phyloP scores from a whole-genome alignment of 176 grass and related monocot genomes.

The Triticum aestivum region DNA sequence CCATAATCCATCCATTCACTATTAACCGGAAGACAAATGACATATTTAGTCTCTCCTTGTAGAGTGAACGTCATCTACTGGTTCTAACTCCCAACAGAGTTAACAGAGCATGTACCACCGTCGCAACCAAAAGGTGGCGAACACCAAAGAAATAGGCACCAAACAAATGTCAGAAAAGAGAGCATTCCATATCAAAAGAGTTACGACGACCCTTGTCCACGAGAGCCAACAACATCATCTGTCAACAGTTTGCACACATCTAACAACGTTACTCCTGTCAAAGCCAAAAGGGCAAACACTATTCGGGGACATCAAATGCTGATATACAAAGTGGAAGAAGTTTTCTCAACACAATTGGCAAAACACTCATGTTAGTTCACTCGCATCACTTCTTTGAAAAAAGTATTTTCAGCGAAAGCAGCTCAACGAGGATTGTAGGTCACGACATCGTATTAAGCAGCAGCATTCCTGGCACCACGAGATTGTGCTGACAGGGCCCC shows the following conservation, averaged over 20 bases:
- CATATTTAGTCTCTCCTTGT: background rate
- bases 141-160: background rate
- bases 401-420: background rate
- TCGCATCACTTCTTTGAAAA: background rate
- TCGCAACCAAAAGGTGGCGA: too few relatives aligned
- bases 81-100: background rate
- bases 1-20: background rate
- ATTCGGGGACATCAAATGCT: background rate
- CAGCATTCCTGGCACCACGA: conserved; percentile 40
- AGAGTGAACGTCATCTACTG: background rate
- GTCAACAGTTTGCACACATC: conserved; percentile 72
- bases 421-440: background rate
- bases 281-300: conserved; percentile 4
- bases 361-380: background rate
- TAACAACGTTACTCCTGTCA: conserved; percentile 94
- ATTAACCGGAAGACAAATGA: too few relatives aligned
- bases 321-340: background rate
- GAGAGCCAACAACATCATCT: too few relatives aligned
- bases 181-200: background rate
- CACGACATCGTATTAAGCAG: background rate
- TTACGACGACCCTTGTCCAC: too few relatives aligned
- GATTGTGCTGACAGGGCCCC: conserved; percentile 46
- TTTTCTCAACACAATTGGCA: background rate
- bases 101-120: background rate
- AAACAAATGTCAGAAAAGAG: background rate